phyloP scores from a whole-genome alignment of 306 rosid genomes.

The Ziziphus jujuba region DNA sequence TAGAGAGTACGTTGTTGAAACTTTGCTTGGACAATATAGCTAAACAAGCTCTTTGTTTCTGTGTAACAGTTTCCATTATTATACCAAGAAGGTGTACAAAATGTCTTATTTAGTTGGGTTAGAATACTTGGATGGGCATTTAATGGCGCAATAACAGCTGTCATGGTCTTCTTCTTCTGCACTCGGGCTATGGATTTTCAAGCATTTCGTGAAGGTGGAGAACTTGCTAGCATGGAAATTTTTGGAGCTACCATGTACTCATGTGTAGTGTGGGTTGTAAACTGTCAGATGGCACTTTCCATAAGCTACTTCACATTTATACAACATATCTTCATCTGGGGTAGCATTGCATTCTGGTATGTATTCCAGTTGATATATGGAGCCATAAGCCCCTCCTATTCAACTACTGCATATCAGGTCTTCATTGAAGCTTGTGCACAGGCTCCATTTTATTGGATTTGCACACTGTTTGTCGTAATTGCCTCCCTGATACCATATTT shows the following conservation, averaged over 20 bases:
- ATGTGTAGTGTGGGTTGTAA: constrained; percentile 89
- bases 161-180: constrained; percentile 77
- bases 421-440: constrained; percentile 92
- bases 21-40: not conserved
- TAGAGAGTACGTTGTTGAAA: not conserved
- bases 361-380: constrained; percentile 85
- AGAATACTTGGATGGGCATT: constrained; percentile 72
- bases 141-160: constrained; percentile 61
- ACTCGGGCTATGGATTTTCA: constrained; percentile 55
- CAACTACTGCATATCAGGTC: constrained; percentile 88
- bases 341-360: constrained; percentile 76
- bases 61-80: constrained; percentile 77
- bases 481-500: constrained; percentile 73
- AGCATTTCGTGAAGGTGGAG: constrained; percentile 81
- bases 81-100: constrained; percentile 95
- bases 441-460: constrained; percentile 72
- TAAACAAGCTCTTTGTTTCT: not conserved
- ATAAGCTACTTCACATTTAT: constrained; percentile 80
- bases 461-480: constrained; percentile 58
- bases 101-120: constrained; percentile 82
- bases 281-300: constrained; percentile 93
- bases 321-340: constrained; percentile 95
- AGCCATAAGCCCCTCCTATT: constrained; percentile 61
- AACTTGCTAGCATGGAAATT: constrained; percentile 61
- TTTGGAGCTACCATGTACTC: constrained; percentile 86